Evolutionary conservation across 805 yeast genomes (phyloP), one percentile per base, ranked within the genome.

Genomic region (Cephaloascus albidus): DNA sequence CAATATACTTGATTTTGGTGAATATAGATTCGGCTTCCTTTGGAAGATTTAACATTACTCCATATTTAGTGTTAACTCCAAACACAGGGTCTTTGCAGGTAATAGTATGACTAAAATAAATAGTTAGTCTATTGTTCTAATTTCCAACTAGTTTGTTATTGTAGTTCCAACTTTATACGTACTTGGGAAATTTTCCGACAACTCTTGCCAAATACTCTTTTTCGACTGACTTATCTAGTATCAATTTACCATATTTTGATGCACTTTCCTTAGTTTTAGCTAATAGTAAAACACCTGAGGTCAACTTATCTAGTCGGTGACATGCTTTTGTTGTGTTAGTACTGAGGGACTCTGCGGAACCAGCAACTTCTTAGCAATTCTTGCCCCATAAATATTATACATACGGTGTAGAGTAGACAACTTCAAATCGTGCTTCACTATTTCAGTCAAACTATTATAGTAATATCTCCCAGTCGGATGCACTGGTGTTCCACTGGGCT

Each of bases 401-500:
- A 72, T 63, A 3, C 72, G 58, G 15, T 48, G 48, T 3, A 52
- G 40, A 17, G 57, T 41, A 3, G 37, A 42, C 2, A 54, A 18
- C 1, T 38, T 33, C 16, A 56, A 41, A 8, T 65, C 68, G 28
- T 50, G 45, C 37, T 63, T 56, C 27, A 72, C 34, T 3, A 72
- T 61, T 48, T 69, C 74, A 8, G 63, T 57, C 17, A 74, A 44
- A 1, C 71, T 55, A 50, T 74, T 74, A 45, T 60, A 58, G 27
- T 52, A 43, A 45, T 65, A 72, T 32, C 57, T 64, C 5, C 71
- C 68, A 0, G 72, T 60, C 1, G 81, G 77, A 45, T 74, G 81
- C 1, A 76, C 72, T 1, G 80, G 78, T 2, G 73, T 54, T 0
- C 80, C 81, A 1, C 65, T 55, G 0, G 79, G 79, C 43, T 74